Evolutionary conservation across 306 rosid species (phyloP), one percentile per base, ranked within the genome.

Genomic region (Trifolium subterraneum): DNA sequence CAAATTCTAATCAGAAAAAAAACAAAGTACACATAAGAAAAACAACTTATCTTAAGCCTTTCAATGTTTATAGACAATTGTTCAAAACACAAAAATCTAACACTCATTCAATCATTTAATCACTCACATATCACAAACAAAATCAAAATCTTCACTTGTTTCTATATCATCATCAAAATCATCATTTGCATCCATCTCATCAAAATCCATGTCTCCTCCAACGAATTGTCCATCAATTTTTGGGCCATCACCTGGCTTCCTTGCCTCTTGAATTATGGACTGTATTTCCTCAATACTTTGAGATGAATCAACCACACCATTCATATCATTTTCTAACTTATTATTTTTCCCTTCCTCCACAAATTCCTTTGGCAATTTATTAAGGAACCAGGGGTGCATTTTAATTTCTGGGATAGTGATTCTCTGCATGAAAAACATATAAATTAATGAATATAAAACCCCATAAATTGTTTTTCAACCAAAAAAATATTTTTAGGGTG

Each of bases 111-210:
- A 27, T 84, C 84, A 83, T 77, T 50, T 16, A 45, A 3, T 50
- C 33, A 67, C 42, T 84, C 84, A 82, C 80, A 90, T 70, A 10
- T 92, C 89, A 73, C 96, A 91, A 47, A 91, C 98, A 87, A 90
- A 94, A 50, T 69, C 74, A 69, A 50, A 50, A 86, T 94, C 98
- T 25, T 86, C 97, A 47, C 98, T 91, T 15, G 92, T 81, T 61
- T 94, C 98, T 12, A 88, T 39, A 70, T 91, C 97, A 70, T 92
- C 93, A 8, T 92, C 97, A 8, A 88, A 81, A 87, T 92, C 98
- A 67, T 81, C 81, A 78, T 92, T 93, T 33, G 86, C 78, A 73
- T 92, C 93, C 51, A 88, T 19, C 11, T 92, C 99, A 78, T 92
- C 98, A 66, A 85, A 85, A 73, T 94, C 96, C 96, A 90, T 83